Percentiles rank a stretch among this genome's conserved stretches.
Conservation (phyloP, 2,329 filamentous ascomycete species). For the Xylariales sp. region DNA sequence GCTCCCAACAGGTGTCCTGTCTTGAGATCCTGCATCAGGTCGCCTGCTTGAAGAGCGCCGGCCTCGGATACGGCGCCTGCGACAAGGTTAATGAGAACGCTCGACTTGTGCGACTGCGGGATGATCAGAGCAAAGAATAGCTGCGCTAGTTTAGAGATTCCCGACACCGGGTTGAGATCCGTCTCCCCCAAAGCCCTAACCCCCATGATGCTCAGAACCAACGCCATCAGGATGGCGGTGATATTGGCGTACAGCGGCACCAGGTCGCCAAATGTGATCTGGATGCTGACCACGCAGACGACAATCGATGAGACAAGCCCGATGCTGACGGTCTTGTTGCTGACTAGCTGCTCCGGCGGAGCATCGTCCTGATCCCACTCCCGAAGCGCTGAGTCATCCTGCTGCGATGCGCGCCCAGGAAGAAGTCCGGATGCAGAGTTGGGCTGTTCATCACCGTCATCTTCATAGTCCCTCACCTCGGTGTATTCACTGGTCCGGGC, state of each 20-base stretch:
- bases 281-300: conserved; percentile 78
- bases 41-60: conserved; percentile 88
- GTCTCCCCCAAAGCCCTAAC: conserved; percentile 72
- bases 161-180: conserved; percentile 92
- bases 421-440: conserved; percentile 13
- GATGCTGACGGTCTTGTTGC: conserved; percentile 64
- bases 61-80: conserved; percentile 84
- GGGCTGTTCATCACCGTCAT: conserved; percentile 11
- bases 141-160: conserved; percentile 94
- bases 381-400: conserved; percentile 18
- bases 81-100: conserved; percentile 91
- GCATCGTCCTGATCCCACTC: conserved; percentile 66
- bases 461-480: conserved; percentile 17
- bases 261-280: conserved; percentile 75
- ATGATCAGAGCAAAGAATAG: conserved; percentile 91
- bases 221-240: conserved; percentile 77
- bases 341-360: conserved; percentile 76
- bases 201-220: conserved; percentile 72
- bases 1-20: conserved; percentile 91
- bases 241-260: conserved; percentile 75
- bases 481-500: conserved; percentile 17
- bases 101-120: conserved; percentile 72
- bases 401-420: conserved; percentile 13
- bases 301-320: conserved; percentile 72
- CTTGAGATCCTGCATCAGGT: conserved; percentile 96